Base-by-base conservation (phyloP, 2,329 filamentous ascomycete genomes). In the Talaromyces albobiverticillius region DNA sequence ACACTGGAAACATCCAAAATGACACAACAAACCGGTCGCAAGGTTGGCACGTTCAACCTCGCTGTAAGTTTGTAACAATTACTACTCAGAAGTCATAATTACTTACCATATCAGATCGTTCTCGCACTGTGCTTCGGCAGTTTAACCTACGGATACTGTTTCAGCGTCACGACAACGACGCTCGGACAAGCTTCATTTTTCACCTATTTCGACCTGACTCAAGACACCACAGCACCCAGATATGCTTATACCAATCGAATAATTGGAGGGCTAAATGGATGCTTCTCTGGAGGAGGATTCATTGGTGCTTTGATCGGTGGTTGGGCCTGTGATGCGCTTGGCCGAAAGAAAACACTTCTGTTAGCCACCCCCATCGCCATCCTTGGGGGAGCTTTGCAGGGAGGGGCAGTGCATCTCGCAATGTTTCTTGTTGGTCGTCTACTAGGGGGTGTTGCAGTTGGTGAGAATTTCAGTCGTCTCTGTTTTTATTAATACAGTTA, bases 251-350 rank as follows among this genome's bases (percentile, higher is more conserved):
- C 41, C n/a, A 53, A 53, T 53, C 14, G n/a, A 13, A 34, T 53
- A 2, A 46, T 46, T 36, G 51, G 42, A 22, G 31, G 18, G 6
- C 7, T 46, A 14, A 57, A 57, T 51, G 56, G 57, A 14, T 41
- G 51, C 6, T 60, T 57, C 46, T 55, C 58, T 7, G 51, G 42
- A 5, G 54, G 54, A 20, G 56, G 54, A 10, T 43, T 57, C 23
- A 43, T 60, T 25, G 58, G 58, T 32, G 46, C 56, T 49, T 46
- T 57, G 23, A 51, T 56, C 25, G 58, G 50, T 32, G 55, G 52
- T 43, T 60, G 59, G 54, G 51, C 55, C 20, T 56, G 56, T 45
- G 54, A 60, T 48, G 55, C 23, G 29, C 50, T 59, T 26, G 59
- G 57, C 22, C 57, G 57, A 18, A 53, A 54, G 36, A 50, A 50